Conservation (phyloP, 768 basidiomycete genomes). For the Zangia roseola region DNA sequence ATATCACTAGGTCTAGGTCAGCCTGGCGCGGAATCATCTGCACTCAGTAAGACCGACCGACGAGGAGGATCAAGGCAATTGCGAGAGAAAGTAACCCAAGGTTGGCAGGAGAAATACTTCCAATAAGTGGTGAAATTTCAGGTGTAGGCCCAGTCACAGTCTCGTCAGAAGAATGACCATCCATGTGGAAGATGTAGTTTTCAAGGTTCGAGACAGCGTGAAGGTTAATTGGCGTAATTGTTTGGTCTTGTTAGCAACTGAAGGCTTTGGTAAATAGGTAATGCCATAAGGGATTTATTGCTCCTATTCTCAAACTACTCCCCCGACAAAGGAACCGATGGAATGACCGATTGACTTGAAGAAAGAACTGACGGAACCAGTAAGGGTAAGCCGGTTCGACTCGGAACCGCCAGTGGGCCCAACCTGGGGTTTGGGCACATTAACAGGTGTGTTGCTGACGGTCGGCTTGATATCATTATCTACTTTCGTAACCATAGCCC, state of each 20-base stretch:
- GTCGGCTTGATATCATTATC: no score
- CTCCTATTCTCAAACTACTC: no score
- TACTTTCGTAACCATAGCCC: no score
- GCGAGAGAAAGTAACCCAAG: conserved; percentile 43
- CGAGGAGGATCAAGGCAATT: conserved; percentile 42
- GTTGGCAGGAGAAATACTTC: conserved; percentile 39
- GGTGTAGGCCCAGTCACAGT: conserved; percentile 20
- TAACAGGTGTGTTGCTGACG: no score
- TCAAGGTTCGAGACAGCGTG: not conserved
- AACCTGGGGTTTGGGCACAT: no score
- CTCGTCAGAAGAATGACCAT: conserved; percentile 3
- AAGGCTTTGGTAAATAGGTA: conserved; percentile 16
- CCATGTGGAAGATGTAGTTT: conserved; percentile 10
- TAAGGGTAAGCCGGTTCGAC: no score
- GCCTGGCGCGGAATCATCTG: conserved; percentile 1
- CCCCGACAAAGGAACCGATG: not conserved
- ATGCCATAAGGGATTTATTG: not conserved
- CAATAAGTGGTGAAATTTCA: conserved; percentile 36
- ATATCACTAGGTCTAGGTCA: conserved; percentile 41
- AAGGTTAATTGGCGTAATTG: conserved; percentile 3
- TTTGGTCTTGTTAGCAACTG: conserved; percentile 21
- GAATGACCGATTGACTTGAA: conserved; percentile 2
- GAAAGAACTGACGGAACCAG: not conserved
- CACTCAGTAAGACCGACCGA: conserved; percentile 36
- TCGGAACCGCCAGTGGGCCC: no score